Evolutionary conservation across 805 yeast genomes (phyloP).

Genomic region (Yamadazyma scolyti): DNA sequence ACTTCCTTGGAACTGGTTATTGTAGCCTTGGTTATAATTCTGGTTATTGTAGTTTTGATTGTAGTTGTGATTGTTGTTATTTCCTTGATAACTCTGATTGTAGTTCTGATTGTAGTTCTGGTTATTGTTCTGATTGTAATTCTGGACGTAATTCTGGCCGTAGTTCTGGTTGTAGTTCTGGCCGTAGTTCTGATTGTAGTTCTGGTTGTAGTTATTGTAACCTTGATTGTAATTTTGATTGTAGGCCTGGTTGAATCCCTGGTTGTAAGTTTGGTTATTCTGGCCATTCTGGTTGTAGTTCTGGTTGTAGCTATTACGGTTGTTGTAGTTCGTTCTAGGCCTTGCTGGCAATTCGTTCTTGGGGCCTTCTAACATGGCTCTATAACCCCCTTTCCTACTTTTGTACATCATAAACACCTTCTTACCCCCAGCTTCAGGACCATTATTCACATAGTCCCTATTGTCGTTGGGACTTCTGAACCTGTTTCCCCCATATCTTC

Average conservation of each 20-base stretch:
- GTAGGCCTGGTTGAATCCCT: constrained; percentile 7
- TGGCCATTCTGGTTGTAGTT: constrained; percentile 3
- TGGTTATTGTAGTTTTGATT: constrained; percentile 2
- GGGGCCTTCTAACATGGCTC: constrained; percentile 20
- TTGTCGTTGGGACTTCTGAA: constrained; percentile 28
- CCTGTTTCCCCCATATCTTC: constrained; percentile 26
- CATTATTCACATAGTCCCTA: constrained; percentile 34
- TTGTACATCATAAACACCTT: constrained; percentile 25
- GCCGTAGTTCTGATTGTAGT: constrained; percentile 6
- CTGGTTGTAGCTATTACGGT: constrained; percentile 14
- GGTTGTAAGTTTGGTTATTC: constrained; percentile 3
- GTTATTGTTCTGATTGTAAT: constrained; percentile 6
- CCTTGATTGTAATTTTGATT: constrained; percentile 14
- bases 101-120: constrained; percentile 2
- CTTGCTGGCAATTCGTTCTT: constrained; percentile 1
- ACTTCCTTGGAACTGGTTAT: constrained; percentile 1
- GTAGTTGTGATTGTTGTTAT: too few relatives aligned
- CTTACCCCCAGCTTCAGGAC: constrained; percentile 38
- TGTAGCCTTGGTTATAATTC: constrained; percentile 1
- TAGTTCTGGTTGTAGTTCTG: constrained; percentile 1
- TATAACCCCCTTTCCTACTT: constrained; percentile 38
- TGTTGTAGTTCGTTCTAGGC: constrained; percentile 6
- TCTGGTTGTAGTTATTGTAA: constrained; percentile 5
- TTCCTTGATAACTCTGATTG: too few relatives aligned
- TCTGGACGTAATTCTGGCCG: constrained; percentile 2